Base-by-base conservation (phyloP, 805 yeast species). In the Zygosaccharomyces siamensis region DNA sequence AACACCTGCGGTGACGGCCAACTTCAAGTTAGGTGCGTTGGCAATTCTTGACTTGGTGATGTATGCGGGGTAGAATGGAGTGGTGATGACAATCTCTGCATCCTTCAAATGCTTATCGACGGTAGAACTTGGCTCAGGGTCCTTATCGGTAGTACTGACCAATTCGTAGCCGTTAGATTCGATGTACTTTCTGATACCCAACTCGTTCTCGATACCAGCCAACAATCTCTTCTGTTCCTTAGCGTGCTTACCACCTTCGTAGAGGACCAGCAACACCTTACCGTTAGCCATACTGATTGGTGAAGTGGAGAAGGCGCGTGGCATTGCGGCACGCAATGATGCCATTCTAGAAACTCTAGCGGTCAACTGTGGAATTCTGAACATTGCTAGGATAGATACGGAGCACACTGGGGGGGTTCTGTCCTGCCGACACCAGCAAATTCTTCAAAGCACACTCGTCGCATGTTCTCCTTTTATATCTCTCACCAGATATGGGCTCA, bases 21-120 rank as follows among this genome's bases (percentile, higher is more conserved):
- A 62, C 72, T 84, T 84, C 68, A 85, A 75, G 45, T 82, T 83
- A 65, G 81, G 80, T 30, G 92, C 90, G 61, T 77, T 76, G 44
- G 72, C 80, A 53, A 85, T 75, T 60, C 92, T 75, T 58, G 81
- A 84, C 50, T 74, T 73, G 47, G 83, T 78, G 64, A 86, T 73
- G 68, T 86, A 86, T 33, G 82, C 92, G 4, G 95, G 95, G 68
- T 78, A 87, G 77, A 86, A 86, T 3, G 95, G 95, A 11, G 92
- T 85, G 38, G 90, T 80, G 67, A 86, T 85, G 60, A 86, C 77
- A 43, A 86, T 74, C 57, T 86, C 93, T 5, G 90, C 86, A 52
- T 82, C 88, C 40, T 73, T 77, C 62, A 86, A 76, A 54, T 84
- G 73, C 60, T 76, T 72, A 65, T 86, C 93, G 41, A 86, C 76